Evolutionary conservation across 805 yeast species (phyloP), one percentile per base, ranked within the genome.

Genomic region (Grigorovia yakushimaensis): DNA sequence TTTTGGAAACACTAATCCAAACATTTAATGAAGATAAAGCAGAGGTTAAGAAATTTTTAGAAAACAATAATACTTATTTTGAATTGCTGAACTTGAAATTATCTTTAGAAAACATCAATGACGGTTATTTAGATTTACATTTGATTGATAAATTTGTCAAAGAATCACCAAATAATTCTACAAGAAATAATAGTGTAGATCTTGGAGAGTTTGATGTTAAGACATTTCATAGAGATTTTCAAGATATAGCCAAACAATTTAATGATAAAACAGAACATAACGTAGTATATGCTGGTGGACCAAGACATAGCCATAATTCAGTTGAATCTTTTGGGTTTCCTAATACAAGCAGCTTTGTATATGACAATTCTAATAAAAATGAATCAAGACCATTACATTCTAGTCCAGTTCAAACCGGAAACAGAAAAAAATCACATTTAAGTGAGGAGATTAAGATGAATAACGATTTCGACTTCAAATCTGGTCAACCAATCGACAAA

Each of bases 71-170:
- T 15, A 56, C 57, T 19, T 65, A 61, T 46, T 49, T 50, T n/a
- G 61, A 59, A 27, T 55, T 81, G 44, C 72, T 72, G 41, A 78
- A 73, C 46, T 73, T 79, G 50, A 80, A 79, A 48, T 72, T 72
- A 11, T 74, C 78, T 24, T 64, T 81, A 58, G 74, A 74, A 49
- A 74, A 80, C 7, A 73, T 79, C 41, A 87, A 82, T 59, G 83
- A 81, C 59, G 88, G 87, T 1, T 73, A 73, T 53, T 62, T 81
- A 60, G 85, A 82, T 61, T 54, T 77, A 39, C 70, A 73, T 0
- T 59, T 81, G 27, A 63, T 81, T 54, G 72, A 74, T 58, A 74
- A 75, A 47, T 71, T 77, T 1, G 64, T 72, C 20, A 68, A 66
- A 48, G 65, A 15, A 15, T 33, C n/a, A 3, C 17, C 37, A 6